Evolutionary conservation across 331 rosid species (phyloP), one percentile per base, ranked within the genome.

Genomic region (Telfairia occidentalis): DNA sequence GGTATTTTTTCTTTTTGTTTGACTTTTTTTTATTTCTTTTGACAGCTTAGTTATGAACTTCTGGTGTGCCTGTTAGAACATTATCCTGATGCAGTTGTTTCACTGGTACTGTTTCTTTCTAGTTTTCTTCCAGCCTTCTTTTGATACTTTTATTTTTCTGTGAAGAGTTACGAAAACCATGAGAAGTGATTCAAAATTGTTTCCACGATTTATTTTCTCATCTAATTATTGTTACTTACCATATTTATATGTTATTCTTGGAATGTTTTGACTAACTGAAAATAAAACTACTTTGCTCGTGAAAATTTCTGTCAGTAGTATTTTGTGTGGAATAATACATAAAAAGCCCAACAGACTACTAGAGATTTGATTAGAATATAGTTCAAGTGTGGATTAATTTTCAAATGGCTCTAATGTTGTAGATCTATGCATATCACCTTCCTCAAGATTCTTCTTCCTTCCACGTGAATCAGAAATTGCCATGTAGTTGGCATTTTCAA

Each of bases 31-130:
- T 61, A 48, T 67, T 71, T 75, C 64, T 80, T 77, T n/a, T 90
- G 86, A 89, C 96, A 95, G 98, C 96, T 95, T 67, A 88, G 96
- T 82, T 90, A 87, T 85, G 93, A 90, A 85, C 90, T 91, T 78
- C 84, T 91, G 86, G 89, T 78, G 77, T 86, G 83, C 83, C 85
- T 95, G 77, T 84, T 91, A 55, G 89, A 87, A 75, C 43, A 71
- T 78, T 83, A 87, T 78, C 88, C 87, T 0, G 77, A 86, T 55
- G 87, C 79, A 61, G 80, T 91, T 78, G 82, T 92, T 80, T 75
- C 96, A 59, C 76, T 90, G 96, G 98, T 95, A 86, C 73, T 34
- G 23, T 37, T 69, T 75, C 38, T 75, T 53, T 75, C 75, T 76
- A 5, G 29, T 61, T 78, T 74, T 84, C 80, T 28, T 55, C 30